Base-by-base conservation (phyloP, 2,329 filamentous ascomycete species). In the Canariomyces notabilis region DNA sequence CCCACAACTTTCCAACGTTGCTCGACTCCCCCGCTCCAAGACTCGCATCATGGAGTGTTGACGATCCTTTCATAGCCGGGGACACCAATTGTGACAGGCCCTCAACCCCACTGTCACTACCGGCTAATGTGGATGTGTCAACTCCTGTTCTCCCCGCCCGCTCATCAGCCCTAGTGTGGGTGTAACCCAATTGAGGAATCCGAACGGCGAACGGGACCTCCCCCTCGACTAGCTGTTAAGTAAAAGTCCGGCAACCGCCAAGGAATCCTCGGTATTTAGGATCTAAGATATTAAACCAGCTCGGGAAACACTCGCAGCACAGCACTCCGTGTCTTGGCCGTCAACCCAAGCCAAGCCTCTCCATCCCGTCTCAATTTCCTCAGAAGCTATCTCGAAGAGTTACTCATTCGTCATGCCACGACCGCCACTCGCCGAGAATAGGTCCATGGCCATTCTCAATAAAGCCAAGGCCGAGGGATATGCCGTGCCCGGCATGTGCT, bases 401-500 rank as follows among this genome's bases (percentile, higher is more conserved):
- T n/a, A 38, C 39, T 34, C n/a, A 48, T 38, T 42, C 49, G 62
- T 51, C 19, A 68, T 69, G 65, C 44, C 54, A 16, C 63, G 61
- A 37, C 67, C 65, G 54, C 57, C 66, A 40, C 62, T 71, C 52
- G 58, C 67, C 54, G 51, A 68, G 53, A 78, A 79, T 62, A 71
- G 73, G 59, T 72, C 74, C 48, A 68, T 77, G 63, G 61, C 68
- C 59, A 80, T 83, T 55, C 72, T 83, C 54, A 69, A 78, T 56
- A 73, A 73, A 36, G 79, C 79, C 36, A 67, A 71, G 36, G 62
- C 66, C 34, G 74, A 75, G 55, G 71, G 75, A 31, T 82, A 83
- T 55, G 79, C 74, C 36, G 74, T 83, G 21, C 73, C 78, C 2
- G 76, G 73, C 52, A 80, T 79, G 70, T 82, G 79, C 71, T 68